Evolutionary conservation across 495 filamentous ascomycete species (phyloP).

Genomic region (Tuber borchii): DNA sequence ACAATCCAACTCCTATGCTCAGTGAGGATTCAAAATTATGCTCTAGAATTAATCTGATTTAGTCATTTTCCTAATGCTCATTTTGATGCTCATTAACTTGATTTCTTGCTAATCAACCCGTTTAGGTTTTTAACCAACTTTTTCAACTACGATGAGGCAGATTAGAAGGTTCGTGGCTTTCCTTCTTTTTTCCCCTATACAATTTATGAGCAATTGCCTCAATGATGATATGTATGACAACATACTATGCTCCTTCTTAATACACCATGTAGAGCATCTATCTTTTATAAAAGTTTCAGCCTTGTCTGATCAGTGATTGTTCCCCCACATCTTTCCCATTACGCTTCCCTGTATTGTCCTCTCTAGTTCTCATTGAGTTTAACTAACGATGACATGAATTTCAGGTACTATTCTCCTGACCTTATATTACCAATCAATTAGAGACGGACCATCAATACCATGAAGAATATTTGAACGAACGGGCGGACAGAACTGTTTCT

Average conservation of each 20-base stretch:
- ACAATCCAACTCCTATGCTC: conserved; percentile 44
- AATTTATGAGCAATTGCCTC: conserved; percentile 15
- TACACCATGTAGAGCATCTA: conserved; percentile 38
- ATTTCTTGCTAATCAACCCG: conserved; percentile 2
- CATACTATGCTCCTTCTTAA: conserved; percentile 43
- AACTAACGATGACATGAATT: conserved; percentile 6
- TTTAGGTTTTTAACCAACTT: conserved; percentile 3
- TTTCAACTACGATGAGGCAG: background rate
- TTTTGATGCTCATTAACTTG: background rate
- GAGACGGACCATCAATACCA: conserved; percentile 15
- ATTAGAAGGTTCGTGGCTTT: conserved; percentile 25
- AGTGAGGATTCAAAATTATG: conserved; percentile 34
- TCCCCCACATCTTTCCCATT: conserved; percentile 9
- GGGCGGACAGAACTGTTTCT: conserved; percentile 41
- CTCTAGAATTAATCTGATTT: conserved; percentile 23
- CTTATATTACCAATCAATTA: background rate
- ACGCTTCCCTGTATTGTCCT: background rate
- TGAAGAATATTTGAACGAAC: conserved; percentile 44
- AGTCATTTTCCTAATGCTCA: conserved; percentile 16
- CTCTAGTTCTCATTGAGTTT: background rate
- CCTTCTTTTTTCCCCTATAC: background rate
- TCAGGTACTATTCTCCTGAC: conserved; percentile 14
- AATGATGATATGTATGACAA: conserved; percentile 41
- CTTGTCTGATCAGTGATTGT: conserved; percentile 43
- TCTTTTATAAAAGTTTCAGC: conserved; percentile 42